These are phyloP conservation scores for Ephemerocybe angulata DNA, from an alignment of 768 basidiomycete genomes.

Conservation along the genomic window DNA sequence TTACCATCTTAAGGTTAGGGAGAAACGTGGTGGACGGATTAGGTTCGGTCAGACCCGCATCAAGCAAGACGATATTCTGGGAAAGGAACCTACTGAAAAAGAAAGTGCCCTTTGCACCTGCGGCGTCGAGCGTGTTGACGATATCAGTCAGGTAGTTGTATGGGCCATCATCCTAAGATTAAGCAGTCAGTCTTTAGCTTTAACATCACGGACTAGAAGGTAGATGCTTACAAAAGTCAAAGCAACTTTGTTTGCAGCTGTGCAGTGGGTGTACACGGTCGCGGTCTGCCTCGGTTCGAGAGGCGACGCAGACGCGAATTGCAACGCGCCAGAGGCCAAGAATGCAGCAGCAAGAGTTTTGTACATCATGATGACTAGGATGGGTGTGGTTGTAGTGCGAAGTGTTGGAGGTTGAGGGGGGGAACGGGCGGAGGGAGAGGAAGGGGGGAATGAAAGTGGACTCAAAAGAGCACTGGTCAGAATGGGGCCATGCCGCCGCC, in stretches of 20 bases:
- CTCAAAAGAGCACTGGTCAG: background rate
- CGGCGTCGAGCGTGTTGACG: constrained; percentile 27
- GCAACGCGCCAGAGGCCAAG: constrained; percentile 7
- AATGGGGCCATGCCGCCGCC: background rate
- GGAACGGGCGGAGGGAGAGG: background rate
- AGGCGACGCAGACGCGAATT: constrained; percentile 7
- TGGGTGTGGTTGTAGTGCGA: background rate
- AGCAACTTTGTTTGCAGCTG: constrained; percentile 37
- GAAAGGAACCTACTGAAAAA: constrained; percentile 32
- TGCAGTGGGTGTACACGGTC: constrained; percentile 34
- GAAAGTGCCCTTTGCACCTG: constrained; percentile 40
- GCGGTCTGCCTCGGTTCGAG: constrained; percentile 16
- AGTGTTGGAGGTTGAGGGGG: background rate
- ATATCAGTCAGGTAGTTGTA: constrained; percentile 29
- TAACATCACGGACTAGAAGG: background rate
- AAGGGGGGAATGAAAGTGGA: background rate
- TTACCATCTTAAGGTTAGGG: constrained; percentile 27
- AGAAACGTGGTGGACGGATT: background rate
- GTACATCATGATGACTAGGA: background rate
- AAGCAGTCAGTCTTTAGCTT: background rate
- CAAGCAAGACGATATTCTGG: background rate
- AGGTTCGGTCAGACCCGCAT: background rate
- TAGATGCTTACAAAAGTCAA: constrained; percentile 38
- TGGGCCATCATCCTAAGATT: constrained; percentile 33
- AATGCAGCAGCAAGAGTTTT: constrained; percentile 8